These are phyloP conservation scores for Corynascus novoguineensis DNA, from an alignment of 495 filamentous ascomycete species.

Conservation along the genomic window DNA sequence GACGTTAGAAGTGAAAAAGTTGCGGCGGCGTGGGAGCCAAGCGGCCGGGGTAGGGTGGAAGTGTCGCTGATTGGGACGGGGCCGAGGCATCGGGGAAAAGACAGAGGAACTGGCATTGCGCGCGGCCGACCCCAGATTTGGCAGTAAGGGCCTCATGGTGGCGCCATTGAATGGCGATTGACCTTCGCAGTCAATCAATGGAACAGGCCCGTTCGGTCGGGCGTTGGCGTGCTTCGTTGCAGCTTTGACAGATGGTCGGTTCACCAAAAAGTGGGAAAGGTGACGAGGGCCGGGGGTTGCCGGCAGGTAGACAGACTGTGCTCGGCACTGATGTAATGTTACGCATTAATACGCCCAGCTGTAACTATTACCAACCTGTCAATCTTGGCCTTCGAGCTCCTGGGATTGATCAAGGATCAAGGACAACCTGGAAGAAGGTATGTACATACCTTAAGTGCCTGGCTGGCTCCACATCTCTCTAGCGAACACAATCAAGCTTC, in stretches of 20 bases:
- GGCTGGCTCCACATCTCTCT: no score
- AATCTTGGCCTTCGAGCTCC: no score
- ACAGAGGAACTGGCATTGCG: slow-evolving; percentile 6
- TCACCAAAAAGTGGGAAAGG: background rate
- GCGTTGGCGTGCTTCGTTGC: background rate
- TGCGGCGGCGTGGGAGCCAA: slow-evolving; percentile 33
- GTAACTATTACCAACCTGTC: no score
- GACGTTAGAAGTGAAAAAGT: slow-evolving; percentile 39
- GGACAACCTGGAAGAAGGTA: no score
- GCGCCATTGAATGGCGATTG: slow-evolving; percentile 23
- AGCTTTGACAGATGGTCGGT: background rate
- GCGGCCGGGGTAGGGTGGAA: slow-evolving; percentile 29
- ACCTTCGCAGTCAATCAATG: background rate
- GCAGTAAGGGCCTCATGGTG: slow-evolving; percentile 25
- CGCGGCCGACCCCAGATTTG: slow-evolving; percentile 17
- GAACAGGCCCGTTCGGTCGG: background rate
- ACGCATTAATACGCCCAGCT: no score
- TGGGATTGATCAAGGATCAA: no score
- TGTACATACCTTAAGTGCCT: no score
- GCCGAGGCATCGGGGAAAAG: slow-evolving; percentile 7
- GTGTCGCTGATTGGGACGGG: slow-evolving; percentile 12
- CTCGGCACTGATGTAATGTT: no score
- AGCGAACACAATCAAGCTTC: no score
- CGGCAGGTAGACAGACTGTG: no score
- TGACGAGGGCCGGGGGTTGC: no score